Conservation (phyloP, 371 early-diverging fungal genomes). For the Mucor piriformis region DNA sequence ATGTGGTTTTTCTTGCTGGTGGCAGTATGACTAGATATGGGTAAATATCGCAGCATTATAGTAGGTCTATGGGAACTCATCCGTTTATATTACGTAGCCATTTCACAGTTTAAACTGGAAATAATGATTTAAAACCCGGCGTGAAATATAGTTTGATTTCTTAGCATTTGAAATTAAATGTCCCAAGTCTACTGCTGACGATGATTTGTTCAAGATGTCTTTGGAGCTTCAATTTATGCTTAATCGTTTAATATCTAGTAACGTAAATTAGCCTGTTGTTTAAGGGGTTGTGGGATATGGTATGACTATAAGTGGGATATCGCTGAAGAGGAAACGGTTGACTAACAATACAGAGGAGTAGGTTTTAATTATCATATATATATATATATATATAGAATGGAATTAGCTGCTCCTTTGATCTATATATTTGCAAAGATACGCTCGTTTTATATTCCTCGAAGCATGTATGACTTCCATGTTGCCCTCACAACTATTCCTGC, state of each 20-base stretch:
- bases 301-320: conserved; percentile 7
- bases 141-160: conserved; percentile 14
- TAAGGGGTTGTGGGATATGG: conserved; percentile 13
- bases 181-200: conserved; percentile 5
- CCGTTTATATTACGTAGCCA: conserved; percentile 4
- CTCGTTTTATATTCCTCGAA: conserved; percentile 15
- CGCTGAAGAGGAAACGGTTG: conserved; percentile 11
- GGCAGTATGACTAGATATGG: conserved; percentile 7
- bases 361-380: conserved; percentile 12
- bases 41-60: conserved; percentile 4
- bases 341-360: conserved; percentile 12
- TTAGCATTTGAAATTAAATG: conserved; percentile 10
- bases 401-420: conserved; percentile 13
- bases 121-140: conserved; percentile 7
- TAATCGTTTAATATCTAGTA: conserved; percentile 5
- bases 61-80: conserved; percentile 6
- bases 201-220: conserved; percentile 13
- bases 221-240: conserved; percentile 11
- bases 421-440: conserved; percentile 11
- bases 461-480: conserved; percentile 10
- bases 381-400: conserved; percentile 14
- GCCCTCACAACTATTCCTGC: conserved; percentile 10
- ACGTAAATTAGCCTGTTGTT: conserved; percentile 9
- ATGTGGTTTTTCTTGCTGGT: conserved; percentile 4
- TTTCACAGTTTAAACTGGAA: conserved; percentile 6